Base-by-base conservation (phyloP, 2,329 filamentous ascomycete genomes). In the Colletotrichum camelliae region DNA sequence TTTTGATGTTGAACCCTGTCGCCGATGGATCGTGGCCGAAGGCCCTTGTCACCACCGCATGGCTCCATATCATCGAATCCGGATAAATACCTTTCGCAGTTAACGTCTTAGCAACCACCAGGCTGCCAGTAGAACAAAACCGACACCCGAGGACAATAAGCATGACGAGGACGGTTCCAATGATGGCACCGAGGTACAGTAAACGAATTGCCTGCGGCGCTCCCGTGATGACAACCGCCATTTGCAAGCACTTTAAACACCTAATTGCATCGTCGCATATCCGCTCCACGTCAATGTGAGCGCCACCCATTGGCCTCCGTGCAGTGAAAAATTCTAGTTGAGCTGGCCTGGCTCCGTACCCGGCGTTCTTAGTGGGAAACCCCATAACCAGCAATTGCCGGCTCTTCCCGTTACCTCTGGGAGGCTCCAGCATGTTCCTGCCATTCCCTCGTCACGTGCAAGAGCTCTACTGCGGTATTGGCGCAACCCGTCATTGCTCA, bases 401-500 rank as follows among this genome's bases (percentile, higher is more conserved):
- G 68, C 37, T 37, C 37, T 66, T 61, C 52, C 72, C 61, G 68
- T 66, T 24, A 33, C 39, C 67, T 66, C 43, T 21, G n/a, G 43
- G 43, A 52, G 43, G 43, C 43, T 52, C 35, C 21, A 70, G 43
- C 71, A 57, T 65, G 29, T 66, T 35, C 35, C 60, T n/a, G 72
- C 72, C 37, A 31, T 70, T 61, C 60, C 55, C 62, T 66, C 67
- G 72, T 74, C 72, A 71, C 66, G 58, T 61, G 52, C 16, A n/a
- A 13, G 18, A 6, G 18, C 21, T 15, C 12, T 52, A 24, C 24
- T 24, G 24, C 3, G 3, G 24, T 24, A 62, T 67, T 62, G 18
- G 21, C 10, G 9, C 24, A 24, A 21, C 58, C 29, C 39, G 9
- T 21, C 18, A 12, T 48, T 48, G 39, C 39, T n/a, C 39, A 12